Base-by-base conservation (phyloP, 495 filamentous ascomycete genomes). In the Beverwykella pulmonaria region DNA sequence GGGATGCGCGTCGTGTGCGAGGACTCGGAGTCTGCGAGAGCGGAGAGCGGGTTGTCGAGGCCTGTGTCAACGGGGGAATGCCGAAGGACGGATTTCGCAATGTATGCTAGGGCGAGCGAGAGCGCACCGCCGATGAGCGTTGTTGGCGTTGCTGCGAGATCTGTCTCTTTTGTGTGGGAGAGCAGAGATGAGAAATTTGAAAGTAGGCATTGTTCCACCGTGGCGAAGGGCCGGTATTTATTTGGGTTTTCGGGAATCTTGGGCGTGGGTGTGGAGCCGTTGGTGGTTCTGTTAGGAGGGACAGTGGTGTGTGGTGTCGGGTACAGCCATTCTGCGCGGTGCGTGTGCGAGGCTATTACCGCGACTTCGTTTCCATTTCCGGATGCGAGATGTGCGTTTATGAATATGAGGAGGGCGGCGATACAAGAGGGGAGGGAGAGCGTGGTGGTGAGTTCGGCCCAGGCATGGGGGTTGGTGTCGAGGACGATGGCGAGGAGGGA, bases 391-490 rank as follows among this genome's bases (percentile, higher is more conserved):
- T 98, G 94, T 61, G 92, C 90, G 75, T 98, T 97, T 76, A 97
- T 87, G 79, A 97, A 97, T 81, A 98, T 88, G 73, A 97, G 88
- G 65, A 98, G 84, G 80, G 92, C 94, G 55, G 95, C 88, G 61
- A 98, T 81, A 59, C 90, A 92, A 70, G 89, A 88, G 57, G 89
- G 87, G 65, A 98, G 83, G 30, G 94, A 85, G n/a, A 98, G 89
- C 4, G 84, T 86, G 63, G 86, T 76, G 67, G 85, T 77, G 61
- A 98, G 84, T 52, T 90, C 82, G 3, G 90, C 86, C 94, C 94
- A 98, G 74, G 94, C 92, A 70, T 90, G 90, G 1, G 94, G 95
- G 74, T 98, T 98, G 46, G 94, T 97, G 79, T 98, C 94, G 80
- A 98, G 83, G 76, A 98, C 84, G 73, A 98, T 87, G 63, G 91